Percentiles rank a stretch among this genome's conserved stretches.
Conservation (phyloP, 2,329 filamentous ascomycete species). For the Stemphylium vesicarium region DNA sequence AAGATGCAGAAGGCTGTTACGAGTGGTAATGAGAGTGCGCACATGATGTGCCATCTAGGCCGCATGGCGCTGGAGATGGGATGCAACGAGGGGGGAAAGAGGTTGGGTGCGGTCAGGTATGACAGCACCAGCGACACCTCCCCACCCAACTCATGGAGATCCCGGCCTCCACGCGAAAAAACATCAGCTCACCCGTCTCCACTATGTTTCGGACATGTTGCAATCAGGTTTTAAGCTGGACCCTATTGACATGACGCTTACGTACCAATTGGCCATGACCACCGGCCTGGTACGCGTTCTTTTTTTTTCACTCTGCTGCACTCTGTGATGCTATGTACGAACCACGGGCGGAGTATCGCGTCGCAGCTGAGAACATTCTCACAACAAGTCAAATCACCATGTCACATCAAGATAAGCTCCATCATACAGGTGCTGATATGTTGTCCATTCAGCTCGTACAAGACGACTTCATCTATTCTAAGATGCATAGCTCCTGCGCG, state of each 20-base stretch:
- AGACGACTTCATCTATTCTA: conserved; percentile 1
- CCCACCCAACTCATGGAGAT: background rate
- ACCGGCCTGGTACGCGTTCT: background rate
- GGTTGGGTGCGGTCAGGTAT: conserved; percentile 3
- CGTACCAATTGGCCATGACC: background rate
- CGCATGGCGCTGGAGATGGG: background rate
- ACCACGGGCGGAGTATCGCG: too few relatives aligned
- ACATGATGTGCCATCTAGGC: background rate
- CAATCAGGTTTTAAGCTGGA: background rate
- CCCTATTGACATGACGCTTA: background rate
- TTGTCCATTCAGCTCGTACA: background rate
- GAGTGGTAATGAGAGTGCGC: too few relatives aligned
- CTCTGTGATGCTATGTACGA: background rate
- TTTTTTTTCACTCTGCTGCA: background rate
- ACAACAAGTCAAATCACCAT: background rate
- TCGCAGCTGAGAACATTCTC: too few relatives aligned
- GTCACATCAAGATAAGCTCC: too few relatives aligned
- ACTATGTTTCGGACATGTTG: background rate
- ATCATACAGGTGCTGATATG: background rate
- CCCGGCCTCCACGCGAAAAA: background rate
- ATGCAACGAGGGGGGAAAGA: background rate
- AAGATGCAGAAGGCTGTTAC: background rate
- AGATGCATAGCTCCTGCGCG: background rate
- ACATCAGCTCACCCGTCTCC: background rate
- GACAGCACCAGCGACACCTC: background rate